Evolutionary conservation across 2,329 filamentous ascomycete genomes (phyloP).

Genomic region (Aspergillus niger): DNA sequence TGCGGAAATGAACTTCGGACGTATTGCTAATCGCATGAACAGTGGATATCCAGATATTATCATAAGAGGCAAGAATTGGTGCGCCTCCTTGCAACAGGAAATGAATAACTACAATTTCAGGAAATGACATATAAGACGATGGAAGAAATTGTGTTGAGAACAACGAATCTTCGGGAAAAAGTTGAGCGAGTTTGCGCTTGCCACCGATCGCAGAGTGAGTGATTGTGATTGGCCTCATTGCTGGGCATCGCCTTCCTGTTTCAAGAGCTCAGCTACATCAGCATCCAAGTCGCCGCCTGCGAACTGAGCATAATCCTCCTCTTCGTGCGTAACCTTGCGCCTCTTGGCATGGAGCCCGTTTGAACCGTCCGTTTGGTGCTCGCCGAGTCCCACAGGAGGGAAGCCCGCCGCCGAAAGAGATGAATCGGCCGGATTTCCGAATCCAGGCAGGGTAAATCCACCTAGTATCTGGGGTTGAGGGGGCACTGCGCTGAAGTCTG

Average conservation of each 20-base stretch:
- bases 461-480: conserved; percentile 18
- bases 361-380: conserved; percentile 27
- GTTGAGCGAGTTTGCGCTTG: neutral
- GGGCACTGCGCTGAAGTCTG: conserved; percentile 27
- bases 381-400: conserved; percentile 22
- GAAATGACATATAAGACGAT: neutral
- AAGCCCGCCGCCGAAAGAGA: conserved; percentile 22
- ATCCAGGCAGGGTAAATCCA: conserved; percentile 24
- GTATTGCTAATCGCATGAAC: neutral
- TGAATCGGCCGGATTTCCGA: conserved; percentile 22
- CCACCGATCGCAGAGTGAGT: neutral
- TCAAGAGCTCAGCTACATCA: conserved; percentile 62
- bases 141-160: neutral
- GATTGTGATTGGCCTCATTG: neutral
- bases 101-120: neutral
- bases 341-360: conserved; percentile 47
- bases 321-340: conserved; percentile 51
- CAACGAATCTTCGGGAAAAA: neutral
- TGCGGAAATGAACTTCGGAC: neutral
- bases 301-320: conserved; percentile 49
- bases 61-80: neutral
- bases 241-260: conserved; percentile 44
- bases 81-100: neutral
- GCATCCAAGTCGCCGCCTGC: conserved; percentile 60
- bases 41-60: neutral